Percentiles rank a stretch among this genome's conserved stretches.
Evolutionary conservation across 2,329 filamentous ascomycete genomes (phyloP).

Genomic region (Cladophialophora immunda): DNA sequence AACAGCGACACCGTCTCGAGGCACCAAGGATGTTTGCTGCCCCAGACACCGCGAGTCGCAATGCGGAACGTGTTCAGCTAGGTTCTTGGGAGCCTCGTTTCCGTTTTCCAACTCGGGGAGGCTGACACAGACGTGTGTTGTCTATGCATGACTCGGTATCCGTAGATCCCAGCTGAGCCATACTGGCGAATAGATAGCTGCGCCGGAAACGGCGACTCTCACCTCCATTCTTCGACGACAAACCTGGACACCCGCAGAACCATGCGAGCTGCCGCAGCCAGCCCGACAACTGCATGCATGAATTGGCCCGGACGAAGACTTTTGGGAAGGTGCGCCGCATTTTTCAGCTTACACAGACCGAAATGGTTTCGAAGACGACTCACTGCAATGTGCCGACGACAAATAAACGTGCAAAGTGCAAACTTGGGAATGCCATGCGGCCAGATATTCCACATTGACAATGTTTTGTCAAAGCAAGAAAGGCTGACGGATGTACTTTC

Average conservation of each 20-base stretch:
- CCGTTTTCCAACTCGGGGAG: background rate
- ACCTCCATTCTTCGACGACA: background rate
- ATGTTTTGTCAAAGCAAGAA: background rate
- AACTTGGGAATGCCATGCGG: conserved; percentile 10
- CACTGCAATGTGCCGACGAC: background rate
- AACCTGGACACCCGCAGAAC: background rate
- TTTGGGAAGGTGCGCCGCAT: background rate
- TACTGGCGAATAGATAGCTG: background rate
- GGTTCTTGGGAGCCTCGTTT: background rate
- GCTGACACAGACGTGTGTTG: background rate
- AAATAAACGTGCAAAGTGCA: background rate
- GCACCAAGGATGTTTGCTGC: background rate
- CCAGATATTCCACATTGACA: background rate
- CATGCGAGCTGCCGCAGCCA: background rate
- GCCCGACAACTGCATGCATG: background rate
- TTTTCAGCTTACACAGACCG: background rate
- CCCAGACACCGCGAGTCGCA: background rate
- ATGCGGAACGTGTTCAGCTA: background rate
- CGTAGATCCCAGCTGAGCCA: background rate
- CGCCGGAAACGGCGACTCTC: background rate
- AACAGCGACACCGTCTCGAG: background rate
- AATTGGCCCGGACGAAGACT: background rate
- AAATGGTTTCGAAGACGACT: background rate
- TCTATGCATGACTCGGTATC: background rate
- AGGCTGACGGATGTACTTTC: conserved; percentile 20